These are phyloP conservation scores for Saccharomyces mikatae DNA, from an alignment of 805 yeast species.

Conservation along the genomic window DNA sequence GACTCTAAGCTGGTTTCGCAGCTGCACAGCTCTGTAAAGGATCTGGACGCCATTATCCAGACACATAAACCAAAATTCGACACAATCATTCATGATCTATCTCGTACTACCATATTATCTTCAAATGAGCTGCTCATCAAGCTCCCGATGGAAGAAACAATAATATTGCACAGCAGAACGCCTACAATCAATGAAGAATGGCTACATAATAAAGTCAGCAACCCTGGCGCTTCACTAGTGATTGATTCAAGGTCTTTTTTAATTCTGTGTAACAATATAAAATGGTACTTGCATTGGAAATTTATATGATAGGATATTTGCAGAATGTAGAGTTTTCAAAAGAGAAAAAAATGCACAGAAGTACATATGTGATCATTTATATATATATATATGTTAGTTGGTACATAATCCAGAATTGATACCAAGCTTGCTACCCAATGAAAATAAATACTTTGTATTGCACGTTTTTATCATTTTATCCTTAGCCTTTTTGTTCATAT, in stretches of 20 bases:
- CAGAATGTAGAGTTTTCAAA: not conserved
- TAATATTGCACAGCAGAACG: not conserved
- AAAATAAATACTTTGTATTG: conserved; percentile 29
- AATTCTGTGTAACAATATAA: not conserved
- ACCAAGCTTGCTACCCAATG: conserved; percentile 18
- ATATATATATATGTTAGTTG: not conserved
- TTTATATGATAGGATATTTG: not conserved
- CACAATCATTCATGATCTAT: not conserved
- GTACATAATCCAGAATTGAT: not conserved
- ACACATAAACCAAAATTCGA: not conserved
- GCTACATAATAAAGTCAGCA: not conserved
- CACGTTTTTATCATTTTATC: conserved; percentile 26
- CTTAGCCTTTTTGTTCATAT: conserved; percentile 55
- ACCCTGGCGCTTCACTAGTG: not conserved
- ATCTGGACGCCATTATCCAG: not conserved
- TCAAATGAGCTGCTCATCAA: not conserved
- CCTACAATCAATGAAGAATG: not conserved
- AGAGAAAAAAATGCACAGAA: not conserved
- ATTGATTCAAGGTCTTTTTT: conserved; percentile 5
- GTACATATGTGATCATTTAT: not conserved
- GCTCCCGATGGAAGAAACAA: not conserved
- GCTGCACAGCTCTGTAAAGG: not conserved
- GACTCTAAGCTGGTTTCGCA: not conserved
- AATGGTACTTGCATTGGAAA: conserved; percentile 12
- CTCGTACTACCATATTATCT: not conserved